Evolutionary conservation across 495 filamentous ascomycete species (phyloP), one percentile per base, ranked within the genome.

Genomic region (Aspergillus egyptiacus): DNA sequence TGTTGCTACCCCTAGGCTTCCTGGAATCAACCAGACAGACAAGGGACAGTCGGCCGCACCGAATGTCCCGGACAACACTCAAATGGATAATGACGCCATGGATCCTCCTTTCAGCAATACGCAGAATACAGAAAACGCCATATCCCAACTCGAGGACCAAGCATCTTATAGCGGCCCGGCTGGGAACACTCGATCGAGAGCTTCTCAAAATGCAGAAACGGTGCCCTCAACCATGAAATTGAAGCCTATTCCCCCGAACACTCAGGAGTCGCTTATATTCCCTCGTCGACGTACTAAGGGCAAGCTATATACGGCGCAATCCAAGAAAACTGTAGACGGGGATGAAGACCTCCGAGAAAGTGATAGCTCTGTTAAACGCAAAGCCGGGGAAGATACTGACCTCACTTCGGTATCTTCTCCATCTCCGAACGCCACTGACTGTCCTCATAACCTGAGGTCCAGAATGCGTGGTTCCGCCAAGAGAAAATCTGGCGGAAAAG

Each of bases 341-440:
- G 61, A 63, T 46, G 63, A 71, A 49, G 65, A 62, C 23, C 44
- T 69, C 14, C 55, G 62, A n/a, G 58, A 58, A 11, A 67, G 59
- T 34, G 57, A 63, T 13, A 57, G 55, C 5, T 57, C 60, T 20
- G 25, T 56, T 23, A 39, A 35, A 13, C 2, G 8, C 8, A 38
- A 36, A 34, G n/a, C 1, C 15, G 19, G 20, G 11, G 37, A 24
- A 18, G 35, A 46, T 20, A 18, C 22, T 9, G 52, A 48, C 32
- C 17, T 44, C 33, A 53, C 55, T 0, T 51, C 57, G 23, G 32
- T 58, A 8, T 51, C 57, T 14, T 58, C 59, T n/a, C 57, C 61
- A 20, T 36, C 27, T 1, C 38, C 59, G 7, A 50, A 45, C 18
- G 41, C 42, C 10, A 34, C 34, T n/a, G 18, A 37, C 2, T 46